Conservation (phyloP, 352 stramenopile species). For the Thraustochytrium striatum region DNA sequence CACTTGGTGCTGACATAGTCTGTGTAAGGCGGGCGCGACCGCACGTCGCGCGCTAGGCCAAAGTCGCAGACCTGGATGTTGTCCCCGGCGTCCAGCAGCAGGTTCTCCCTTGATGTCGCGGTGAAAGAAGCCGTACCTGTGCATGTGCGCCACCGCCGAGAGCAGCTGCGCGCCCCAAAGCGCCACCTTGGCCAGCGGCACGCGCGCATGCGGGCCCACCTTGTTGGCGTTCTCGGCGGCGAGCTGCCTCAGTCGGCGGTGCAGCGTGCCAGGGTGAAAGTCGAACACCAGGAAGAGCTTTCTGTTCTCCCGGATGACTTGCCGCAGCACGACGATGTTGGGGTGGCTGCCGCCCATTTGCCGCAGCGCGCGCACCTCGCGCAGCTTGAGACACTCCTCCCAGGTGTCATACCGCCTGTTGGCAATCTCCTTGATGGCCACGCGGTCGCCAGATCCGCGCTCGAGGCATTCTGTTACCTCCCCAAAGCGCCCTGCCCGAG, state of each 20-base stretch:
- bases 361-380: conserved; percentile 27
- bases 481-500: conserved; percentile 51
- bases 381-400: conserved; percentile 42
- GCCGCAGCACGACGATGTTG: conserved; percentile 47
- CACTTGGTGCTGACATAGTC: conserved; percentile 78
- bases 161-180: conserved; percentile 77
- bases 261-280: conserved; percentile 25
- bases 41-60: conserved; percentile 23
- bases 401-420: conserved; percentile 43
- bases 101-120: conserved; percentile 88
- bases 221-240: conserved; percentile 82
- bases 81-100: conserved; percentile 62
- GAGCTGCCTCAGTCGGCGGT: conserved; percentile 61
- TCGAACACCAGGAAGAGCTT: conserved; percentile 50
- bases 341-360: conserved; percentile 42
- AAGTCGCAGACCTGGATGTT: conserved; percentile 46
- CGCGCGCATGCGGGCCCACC: conserved; percentile 72
- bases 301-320: conserved; percentile 50
- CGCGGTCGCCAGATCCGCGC: conserved; percentile 3
- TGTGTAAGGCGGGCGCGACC: conserved; percentile 63
- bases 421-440: conserved; percentile 50
- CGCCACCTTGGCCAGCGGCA: conserved; percentile 2
- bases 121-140: conserved; percentile 88
- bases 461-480: conserved; percentile 36
- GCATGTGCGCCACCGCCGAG: conserved; percentile 86